A percentile compares a stretch with the other conserved stretches of the same genome.
phyloP scores from a whole-genome alignment of 2,329 filamentous ascomycete genomes.

The Myriosclerotinia scirpicola region DNA sequence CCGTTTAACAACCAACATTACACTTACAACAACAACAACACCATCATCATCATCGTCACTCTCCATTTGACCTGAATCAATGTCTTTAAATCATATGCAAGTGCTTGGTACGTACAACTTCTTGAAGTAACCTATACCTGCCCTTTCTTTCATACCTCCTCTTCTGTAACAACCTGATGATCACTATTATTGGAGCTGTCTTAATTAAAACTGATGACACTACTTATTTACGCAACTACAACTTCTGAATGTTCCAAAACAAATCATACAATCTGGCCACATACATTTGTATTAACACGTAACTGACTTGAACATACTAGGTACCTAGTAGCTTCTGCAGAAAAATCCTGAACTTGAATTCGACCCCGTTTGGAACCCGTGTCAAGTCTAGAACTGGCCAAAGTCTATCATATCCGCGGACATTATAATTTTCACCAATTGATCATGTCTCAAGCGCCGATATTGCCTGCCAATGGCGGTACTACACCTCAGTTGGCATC shows the following conservation, averaged over 20 bases:
- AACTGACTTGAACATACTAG: conserved; percentile 14
- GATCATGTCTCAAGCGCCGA: conserved; percentile 25
- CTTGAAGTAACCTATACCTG: neutral
- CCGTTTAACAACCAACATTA: conserved; percentile 7
- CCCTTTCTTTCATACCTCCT: neutral
- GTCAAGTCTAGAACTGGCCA: conserved; percentile 5
- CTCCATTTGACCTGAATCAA: neutral
- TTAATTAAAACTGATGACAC: conserved; percentile 33
- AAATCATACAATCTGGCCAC: neutral
- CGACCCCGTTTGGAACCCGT: conserved; percentile 8
- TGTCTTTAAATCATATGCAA: conserved; percentile 1
- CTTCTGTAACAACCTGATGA: conserved; percentile 30
- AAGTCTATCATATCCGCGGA: neutral
- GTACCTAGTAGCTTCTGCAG: conserved; percentile 6
- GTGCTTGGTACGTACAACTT: conserved; percentile 20
- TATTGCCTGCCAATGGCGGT: conserved; percentile 28
- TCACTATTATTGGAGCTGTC: conserved; percentile 35
- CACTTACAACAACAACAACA: neutral
- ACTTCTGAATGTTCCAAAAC: conserved; percentile 28
- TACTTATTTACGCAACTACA: conserved; percentile 30
- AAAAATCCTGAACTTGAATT: conserved; percentile 12
- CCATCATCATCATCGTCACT: neutral
- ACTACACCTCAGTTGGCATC: conserved; percentile 22
- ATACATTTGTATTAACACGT: conserved; percentile 10
- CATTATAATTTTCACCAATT: neutral